These are phyloP conservation scores for Hypomyces rosellus DNA, from an alignment of 2,329 filamentous ascomycete genomes.

Conservation along the genomic window DNA sequence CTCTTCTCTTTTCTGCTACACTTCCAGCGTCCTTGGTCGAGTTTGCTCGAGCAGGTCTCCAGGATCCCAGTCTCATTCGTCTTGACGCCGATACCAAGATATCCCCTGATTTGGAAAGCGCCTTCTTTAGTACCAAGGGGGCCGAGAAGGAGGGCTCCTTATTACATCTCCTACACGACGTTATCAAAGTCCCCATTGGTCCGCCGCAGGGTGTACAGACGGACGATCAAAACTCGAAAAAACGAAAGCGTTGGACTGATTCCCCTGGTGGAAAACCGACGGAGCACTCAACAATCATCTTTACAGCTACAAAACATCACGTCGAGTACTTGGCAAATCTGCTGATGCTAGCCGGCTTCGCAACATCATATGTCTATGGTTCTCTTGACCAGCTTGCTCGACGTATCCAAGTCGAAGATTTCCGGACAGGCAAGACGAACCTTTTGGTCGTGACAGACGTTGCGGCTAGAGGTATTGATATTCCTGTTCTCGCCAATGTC, in stretches of 20 bases:
- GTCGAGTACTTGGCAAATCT: conserved; percentile 86
- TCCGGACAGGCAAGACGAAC: conserved; percentile 75
- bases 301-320: conserved; percentile 92
- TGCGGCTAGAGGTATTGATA: conserved; percentile 94
- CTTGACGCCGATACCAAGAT: conserved; percentile 94
- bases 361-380: conserved; percentile 91
- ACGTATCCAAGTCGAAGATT: conserved; percentile 86
- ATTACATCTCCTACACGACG: conserved; percentile 78
- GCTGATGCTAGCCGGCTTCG: conserved; percentile 75
- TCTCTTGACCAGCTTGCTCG: conserved; percentile 90
- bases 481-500: conserved; percentile 90
- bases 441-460: conserved; percentile 96
- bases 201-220: conserved; percentile 47
- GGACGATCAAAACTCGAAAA: conserved; percentile 51
- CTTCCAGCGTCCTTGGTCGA: conserved; percentile 91
- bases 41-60: conserved; percentile 86
- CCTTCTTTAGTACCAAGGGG: conserved; percentile 89
- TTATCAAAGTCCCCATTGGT: conserved; percentile 83
- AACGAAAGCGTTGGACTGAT: conserved; percentile 59
- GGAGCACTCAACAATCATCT: conserved; percentile 88
- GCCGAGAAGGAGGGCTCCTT: conserved; percentile 91
- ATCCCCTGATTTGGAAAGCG: conserved; percentile 89
- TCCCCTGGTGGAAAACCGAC: conserved; percentile 62
- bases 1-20: conserved; percentile 89
- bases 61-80: conserved; percentile 85